Conservation (phyloP, 202 grass and related monocot genomes). For the Elaeis oleifera region DNA sequence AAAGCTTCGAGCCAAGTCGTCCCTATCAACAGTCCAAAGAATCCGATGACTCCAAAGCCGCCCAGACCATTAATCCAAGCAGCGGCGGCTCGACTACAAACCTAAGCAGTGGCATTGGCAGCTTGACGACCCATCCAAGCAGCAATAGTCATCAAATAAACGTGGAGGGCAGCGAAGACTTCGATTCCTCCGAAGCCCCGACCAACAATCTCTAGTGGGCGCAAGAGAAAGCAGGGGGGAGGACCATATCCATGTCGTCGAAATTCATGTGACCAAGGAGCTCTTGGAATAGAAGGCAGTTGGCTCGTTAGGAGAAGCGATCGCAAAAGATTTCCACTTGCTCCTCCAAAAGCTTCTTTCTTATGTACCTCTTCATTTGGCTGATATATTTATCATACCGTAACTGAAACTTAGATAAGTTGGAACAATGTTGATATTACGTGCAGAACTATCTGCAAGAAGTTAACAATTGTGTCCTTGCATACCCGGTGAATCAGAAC, state of each 20-base stretch:
- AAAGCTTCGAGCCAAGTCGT: background rate
- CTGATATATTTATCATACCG: too few relatives aligned
- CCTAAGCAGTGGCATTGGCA: background rate
- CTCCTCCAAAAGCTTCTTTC: too few relatives aligned
- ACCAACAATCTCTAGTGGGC: constrained; percentile 60
- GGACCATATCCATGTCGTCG: constrained; percentile 65
- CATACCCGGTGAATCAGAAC: too few relatives aligned
- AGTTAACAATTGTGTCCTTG: too few relatives aligned
- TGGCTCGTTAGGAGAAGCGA: too few relatives aligned
- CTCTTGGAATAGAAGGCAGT: constrained; percentile 9
- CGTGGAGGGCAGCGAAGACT: constrained; percentile 9
- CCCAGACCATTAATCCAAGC: constrained; percentile 10
- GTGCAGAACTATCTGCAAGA: too few relatives aligned
- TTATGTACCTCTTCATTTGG: too few relatives aligned
- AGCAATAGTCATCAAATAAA: background rate
- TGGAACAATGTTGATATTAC: too few relatives aligned
- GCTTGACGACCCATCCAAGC: background rate
- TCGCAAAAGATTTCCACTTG: too few relatives aligned
- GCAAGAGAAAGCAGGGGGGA: constrained; percentile 74
- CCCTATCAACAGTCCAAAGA: background rate
- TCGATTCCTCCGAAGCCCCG: background rate
- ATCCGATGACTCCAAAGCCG: constrained; percentile 20
- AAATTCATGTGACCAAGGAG: constrained; percentile 35
- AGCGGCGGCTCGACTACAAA: constrained; percentile 11
- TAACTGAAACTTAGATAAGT: too few relatives aligned